These are phyloP conservation scores for Verticillium nonalfalfae DNA, from an alignment of 2,329 filamentous ascomycete species.

Conservation along the genomic window DNA sequence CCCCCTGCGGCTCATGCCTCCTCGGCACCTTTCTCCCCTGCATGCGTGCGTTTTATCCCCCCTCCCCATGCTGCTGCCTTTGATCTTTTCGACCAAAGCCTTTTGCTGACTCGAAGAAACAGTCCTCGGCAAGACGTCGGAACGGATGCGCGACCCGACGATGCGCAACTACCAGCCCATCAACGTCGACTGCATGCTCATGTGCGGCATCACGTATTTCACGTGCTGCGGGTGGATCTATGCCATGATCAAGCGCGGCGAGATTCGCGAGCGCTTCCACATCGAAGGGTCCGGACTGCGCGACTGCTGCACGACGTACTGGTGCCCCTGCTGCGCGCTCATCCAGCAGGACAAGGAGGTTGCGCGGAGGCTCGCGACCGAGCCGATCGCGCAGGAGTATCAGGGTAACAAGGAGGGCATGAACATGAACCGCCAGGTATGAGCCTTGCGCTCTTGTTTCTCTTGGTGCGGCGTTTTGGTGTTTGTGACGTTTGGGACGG, in stretches of 20 bases:
- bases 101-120: neutral
- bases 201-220: conserved; percentile 27
- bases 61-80: neutral
- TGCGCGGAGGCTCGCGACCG: conserved; percentile 17
- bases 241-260: conserved; percentile 44
- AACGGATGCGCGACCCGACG: conserved; percentile 36
- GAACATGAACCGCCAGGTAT: conserved; percentile 21
- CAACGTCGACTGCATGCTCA: conserved; percentile 36
- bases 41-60: conserved; percentile 26
- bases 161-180: conserved; percentile 28
- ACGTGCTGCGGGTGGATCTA: conserved; percentile 38
- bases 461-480: too few species aligned
- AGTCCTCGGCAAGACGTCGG: conserved; percentile 37
- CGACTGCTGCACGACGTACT: conserved; percentile 48
- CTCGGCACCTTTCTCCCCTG: conserved; percentile 34
- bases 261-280: conserved; percentile 46
- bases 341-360: conserved; percentile 55
- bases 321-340: conserved; percentile 49
- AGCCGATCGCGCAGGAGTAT: conserved; percentile 23
- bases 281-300: conserved; percentile 40
- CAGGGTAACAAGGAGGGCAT: conserved; percentile 29
- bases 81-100: neutral
- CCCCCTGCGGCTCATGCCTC: conserved; percentile 29
- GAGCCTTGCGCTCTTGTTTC: neutral
- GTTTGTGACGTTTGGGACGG: too few species aligned